Evolutionary conservation across 805 yeast genomes (phyloP).

Genomic region (Pichia manshurica): DNA sequence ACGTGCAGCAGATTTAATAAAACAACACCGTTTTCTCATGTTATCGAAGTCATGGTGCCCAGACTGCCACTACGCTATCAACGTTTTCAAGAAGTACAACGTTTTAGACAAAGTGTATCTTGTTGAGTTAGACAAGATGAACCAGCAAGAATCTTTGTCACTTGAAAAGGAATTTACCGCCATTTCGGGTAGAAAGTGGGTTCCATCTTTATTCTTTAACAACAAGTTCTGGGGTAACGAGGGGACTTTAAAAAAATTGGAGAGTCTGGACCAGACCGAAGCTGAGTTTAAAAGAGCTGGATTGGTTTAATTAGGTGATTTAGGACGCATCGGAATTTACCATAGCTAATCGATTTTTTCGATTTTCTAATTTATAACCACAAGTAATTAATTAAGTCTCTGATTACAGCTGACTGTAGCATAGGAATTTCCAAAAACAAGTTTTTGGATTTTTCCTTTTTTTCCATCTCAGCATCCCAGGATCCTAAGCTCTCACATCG

Average conservation of each 20-base stretch:
- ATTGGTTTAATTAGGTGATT: slow-evolving; percentile 17
- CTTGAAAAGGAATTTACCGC: slow-evolving; percentile 53
- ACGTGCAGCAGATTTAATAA: slow-evolving; percentile 42
- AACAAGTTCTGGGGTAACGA: slow-evolving; percentile 59
- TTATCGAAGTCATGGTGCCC: slow-evolving; percentile 75
- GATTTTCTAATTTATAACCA: too few relatives aligned
- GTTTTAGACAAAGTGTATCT: slow-evolving; percentile 44
- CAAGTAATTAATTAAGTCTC: too few relatives aligned
- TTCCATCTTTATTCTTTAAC: slow-evolving; percentile 60
- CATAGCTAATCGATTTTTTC: too few relatives aligned
- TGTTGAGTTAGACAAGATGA: slow-evolving; percentile 58
- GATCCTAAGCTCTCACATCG: too few relatives aligned
- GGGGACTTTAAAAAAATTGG: slow-evolving; percentile 37
- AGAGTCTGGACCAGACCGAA: slow-evolving; percentile 31
- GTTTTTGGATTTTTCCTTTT: too few relatives aligned
- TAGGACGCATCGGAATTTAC: too few relatives aligned
- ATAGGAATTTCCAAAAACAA: too few relatives aligned
- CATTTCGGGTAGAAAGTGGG: slow-evolving; percentile 58
- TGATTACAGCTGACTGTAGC: too few relatives aligned
- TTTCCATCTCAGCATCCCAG: too few relatives aligned
- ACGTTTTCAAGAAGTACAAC: slow-evolving; percentile 47
- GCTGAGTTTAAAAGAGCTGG: slow-evolving; percentile 32
- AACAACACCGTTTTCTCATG: slow-evolving; percentile 45
- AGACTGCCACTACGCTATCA: slow-evolving; percentile 61
- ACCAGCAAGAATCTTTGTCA: slow-evolving; percentile 43